Evolutionary conservation across 352 stramenopile species (phyloP).

Genomic region (Thalassiosira ordinaria): DNA sequence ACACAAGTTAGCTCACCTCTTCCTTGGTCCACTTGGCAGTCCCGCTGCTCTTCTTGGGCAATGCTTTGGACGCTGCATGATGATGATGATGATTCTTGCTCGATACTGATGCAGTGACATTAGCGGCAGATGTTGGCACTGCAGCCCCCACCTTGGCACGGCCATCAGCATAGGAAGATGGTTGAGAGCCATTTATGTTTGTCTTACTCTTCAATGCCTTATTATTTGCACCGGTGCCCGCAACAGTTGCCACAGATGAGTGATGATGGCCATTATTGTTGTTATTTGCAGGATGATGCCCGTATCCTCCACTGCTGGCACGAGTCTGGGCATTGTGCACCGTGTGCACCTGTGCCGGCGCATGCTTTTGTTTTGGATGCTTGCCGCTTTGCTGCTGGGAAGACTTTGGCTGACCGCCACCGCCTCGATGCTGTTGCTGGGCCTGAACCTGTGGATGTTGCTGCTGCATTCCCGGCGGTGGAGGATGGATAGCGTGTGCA

Average conservation of each 20-base stretch:
- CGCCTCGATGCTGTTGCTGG: no score
- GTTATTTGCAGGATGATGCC: no score
- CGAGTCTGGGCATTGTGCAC: neutral
- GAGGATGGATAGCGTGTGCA: neutral
- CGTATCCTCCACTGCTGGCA: neutral
- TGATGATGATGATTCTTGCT: conserved; percentile 1
- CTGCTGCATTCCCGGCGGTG: conserved; percentile 7
- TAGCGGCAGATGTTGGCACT: neutral
- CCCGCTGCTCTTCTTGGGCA: conserved; percentile 10
- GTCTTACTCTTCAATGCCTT: neutral
- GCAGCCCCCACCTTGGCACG: neutral
- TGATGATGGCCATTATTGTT: no score
- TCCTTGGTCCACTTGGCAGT: conserved; percentile 40
- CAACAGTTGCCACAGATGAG: neutral
- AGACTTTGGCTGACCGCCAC: no score
- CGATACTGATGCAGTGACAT: neutral
- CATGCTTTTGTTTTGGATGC: neutral
- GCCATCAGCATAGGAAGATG: neutral
- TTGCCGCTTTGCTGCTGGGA: neutral
- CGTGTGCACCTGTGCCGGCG: neutral
- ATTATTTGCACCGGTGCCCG: neutral
- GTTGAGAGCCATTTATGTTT: neutral
- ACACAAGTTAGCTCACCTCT: conserved; percentile 46
- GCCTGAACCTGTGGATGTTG: conserved; percentile 2
- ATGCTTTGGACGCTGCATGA: no score